Evolutionary conservation across 2,329 filamentous ascomycete species (phyloP).

Genomic region (Phialemoniopsis sp.): DNA sequence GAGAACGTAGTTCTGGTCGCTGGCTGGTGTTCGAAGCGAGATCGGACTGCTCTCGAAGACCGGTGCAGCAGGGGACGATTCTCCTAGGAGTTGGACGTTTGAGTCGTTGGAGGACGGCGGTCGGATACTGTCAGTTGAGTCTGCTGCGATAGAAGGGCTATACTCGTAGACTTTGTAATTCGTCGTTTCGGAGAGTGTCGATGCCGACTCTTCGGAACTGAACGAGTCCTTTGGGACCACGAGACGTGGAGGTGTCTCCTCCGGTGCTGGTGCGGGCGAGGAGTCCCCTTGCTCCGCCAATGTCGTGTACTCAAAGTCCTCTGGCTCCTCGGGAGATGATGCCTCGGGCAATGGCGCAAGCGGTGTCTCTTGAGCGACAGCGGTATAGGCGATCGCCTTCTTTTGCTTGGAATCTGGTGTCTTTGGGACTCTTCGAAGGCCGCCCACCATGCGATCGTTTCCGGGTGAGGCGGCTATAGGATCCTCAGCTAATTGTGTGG

Average conservation of each 20-base stretch:
- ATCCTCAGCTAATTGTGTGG: slow-evolving; percentile 28
- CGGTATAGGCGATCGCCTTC: slow-evolving; percentile 20
- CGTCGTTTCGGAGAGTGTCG: slow-evolving; percentile 43
- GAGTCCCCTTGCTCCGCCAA: no score
- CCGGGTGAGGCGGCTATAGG: slow-evolving; percentile 34
- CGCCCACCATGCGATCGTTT: slow-evolving; percentile 51
- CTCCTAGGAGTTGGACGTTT: slow-evolving; percentile 48
- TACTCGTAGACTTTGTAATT: slow-evolving; percentile 52
- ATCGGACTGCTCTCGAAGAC: slow-evolving; percentile 28
- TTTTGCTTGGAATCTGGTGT: slow-evolving; percentile 39
- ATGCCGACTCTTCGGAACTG: slow-evolving; percentile 30
- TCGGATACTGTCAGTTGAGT: slow-evolving; percentile 34
- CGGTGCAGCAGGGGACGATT: slow-evolving; percentile 43
- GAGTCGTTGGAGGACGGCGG: slow-evolving; percentile 36
- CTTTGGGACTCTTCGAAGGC: slow-evolving; percentile 46
- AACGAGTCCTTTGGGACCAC: slow-evolving; percentile 28
- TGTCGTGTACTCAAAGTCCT: no score
- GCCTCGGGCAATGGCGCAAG: slow-evolving; percentile 25
- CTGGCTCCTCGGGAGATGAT: slow-evolving; percentile 11
- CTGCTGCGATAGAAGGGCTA: slow-evolving; percentile 32
- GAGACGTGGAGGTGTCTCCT: slow-evolving; percentile 1
- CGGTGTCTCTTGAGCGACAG: slow-evolving; percentile 19
- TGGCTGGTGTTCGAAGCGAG: slow-evolving; percentile 16
- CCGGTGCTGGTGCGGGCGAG: slow-evolving; percentile 8
- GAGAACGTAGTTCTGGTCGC: slow-evolving; percentile 49